A percentile compares a stretch with the other conserved stretches of the same genome.
Evolutionary conservation across 257 asterid species (phyloP).

Genomic region (Solanum corneliomulleri): DNA sequence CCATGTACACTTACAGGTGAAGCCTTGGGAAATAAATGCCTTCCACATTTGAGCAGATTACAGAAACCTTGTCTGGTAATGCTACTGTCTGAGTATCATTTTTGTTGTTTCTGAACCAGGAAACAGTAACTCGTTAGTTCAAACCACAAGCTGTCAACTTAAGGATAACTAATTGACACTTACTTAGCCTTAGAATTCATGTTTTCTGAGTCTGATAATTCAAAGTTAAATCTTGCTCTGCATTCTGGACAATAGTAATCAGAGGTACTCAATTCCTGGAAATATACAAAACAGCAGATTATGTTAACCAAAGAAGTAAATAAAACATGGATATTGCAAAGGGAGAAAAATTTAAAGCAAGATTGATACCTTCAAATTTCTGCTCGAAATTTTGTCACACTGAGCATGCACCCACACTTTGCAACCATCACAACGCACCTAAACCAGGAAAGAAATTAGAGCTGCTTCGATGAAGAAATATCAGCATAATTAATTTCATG

Average conservation of each 20-base stretch:
- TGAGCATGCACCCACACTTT: constrained; percentile 96
- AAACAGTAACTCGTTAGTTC: constrained; percentile 8
- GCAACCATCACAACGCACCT: constrained; percentile 95
- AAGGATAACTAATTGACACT: constrained; percentile 7
- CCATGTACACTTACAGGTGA: constrained; percentile 60
- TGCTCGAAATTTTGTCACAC: constrained; percentile 68
- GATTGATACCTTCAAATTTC: constrained; percentile 43
- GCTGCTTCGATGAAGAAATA: background rate
- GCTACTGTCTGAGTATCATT: constrained; percentile 30
- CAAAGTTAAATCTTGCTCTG: constrained; percentile 90
- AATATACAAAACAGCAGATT: constrained; percentile 9
- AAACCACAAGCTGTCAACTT: background rate
- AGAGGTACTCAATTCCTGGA: constrained; percentile 52
- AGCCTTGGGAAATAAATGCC: constrained; percentile 91
- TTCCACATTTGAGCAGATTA: constrained; percentile 77
- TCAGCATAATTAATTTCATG: background rate
- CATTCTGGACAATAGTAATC: constrained; percentile 96
- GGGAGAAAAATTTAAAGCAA: background rate
- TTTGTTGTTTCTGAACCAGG: constrained; percentile 52
- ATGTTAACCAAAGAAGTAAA: background rate
- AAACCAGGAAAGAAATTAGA: background rate
- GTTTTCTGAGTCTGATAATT: constrained; percentile 88
- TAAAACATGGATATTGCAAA: constrained; percentile 1
- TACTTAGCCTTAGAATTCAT: constrained; percentile 48
- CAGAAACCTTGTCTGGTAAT: constrained; percentile 75